Evolutionary conservation across 1,284 basidiomycete species (phyloP).

Genomic region (Volvariella volvacea): DNA sequence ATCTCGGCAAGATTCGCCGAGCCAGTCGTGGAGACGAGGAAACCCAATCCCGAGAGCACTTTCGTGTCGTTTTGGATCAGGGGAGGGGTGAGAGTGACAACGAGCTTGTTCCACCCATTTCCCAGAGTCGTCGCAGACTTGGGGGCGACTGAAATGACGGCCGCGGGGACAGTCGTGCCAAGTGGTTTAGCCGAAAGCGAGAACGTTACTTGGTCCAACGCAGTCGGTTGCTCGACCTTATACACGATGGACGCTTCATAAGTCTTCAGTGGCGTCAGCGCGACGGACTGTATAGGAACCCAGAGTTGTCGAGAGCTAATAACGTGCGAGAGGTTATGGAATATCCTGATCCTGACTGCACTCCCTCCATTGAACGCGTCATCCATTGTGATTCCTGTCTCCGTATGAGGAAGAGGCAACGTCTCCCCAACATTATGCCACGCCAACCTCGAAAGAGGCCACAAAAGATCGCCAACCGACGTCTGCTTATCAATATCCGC

Average conservation of each 20-base stretch:
- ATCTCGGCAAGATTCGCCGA: background rate
- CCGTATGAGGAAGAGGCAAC: constrained; percentile 32
- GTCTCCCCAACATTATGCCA: constrained; percentile 44
- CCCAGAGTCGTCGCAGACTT: background rate
- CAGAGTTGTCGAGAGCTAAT: constrained; percentile 40
- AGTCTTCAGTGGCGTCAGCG: constrained; percentile 30
- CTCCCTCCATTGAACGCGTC: constrained; percentile 71
- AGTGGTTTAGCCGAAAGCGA: constrained; percentile 16
- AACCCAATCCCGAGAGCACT: background rate
- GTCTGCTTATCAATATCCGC: constrained; percentile 68
- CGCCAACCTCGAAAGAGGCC: constrained; percentile 48
- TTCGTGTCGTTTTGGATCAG: background rate
- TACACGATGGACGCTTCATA: constrained; percentile 50
- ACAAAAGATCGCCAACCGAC: constrained; percentile 58
- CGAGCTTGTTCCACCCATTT: background rate
- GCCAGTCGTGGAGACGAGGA: background rate
- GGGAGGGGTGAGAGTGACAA: background rate
- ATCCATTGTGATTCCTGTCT: constrained; percentile 40
- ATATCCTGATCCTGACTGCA: constrained; percentile 34
- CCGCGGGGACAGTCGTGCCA: background rate
- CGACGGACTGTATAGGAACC: constrained; percentile 59
- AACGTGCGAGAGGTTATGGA: background rate
- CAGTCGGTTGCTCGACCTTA: constrained; percentile 30
- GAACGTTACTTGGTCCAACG: constrained; percentile 38
- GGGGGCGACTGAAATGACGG: background rate